A percentile compares a stretch with the other conserved stretches of the same genome.
These are phyloP conservation scores for Candida pseudoglaebosa DNA, from an alignment of 805 yeast species.

Conservation along the genomic window DNA sequence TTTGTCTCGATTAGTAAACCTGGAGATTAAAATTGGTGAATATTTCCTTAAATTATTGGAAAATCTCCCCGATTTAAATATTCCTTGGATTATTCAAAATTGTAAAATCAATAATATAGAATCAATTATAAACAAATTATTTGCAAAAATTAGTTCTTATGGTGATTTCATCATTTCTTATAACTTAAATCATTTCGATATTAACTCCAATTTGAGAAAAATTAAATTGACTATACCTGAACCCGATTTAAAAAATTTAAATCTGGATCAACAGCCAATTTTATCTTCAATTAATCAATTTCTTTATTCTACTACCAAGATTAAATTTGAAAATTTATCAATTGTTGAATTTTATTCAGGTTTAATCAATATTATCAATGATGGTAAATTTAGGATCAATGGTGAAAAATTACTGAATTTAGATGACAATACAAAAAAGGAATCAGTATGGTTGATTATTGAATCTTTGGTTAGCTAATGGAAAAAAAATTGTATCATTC, in stretches of 20 bases:
- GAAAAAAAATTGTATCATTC: too few relatives aligned
- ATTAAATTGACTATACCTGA: slow-evolving; percentile 20
- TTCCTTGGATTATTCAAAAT: slow-evolving; percentile 10
- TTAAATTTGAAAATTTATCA: slow-evolving; percentile 18
- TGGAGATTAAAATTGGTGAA: background rate
- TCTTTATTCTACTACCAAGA: slow-evolving; percentile 16
- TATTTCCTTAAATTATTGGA: slow-evolving; percentile 8
- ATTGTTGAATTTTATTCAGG: slow-evolving; percentile 17
- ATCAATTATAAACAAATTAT: slow-evolving; percentile 8
- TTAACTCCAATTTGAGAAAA: slow-evolving; percentile 16
- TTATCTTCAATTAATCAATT: slow-evolving; percentile 16
- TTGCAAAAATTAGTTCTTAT: slow-evolving; percentile 7
- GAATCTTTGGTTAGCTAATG: slow-evolving; percentile 7
- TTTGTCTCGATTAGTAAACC: slow-evolving; percentile 4
- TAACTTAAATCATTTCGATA: slow-evolving; percentile 4
- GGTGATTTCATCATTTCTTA: background rate
- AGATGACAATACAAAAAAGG: background rate
- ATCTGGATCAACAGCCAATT: slow-evolving; percentile 8
- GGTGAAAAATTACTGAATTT: slow-evolving; percentile 2
- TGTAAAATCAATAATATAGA: slow-evolving; percentile 4
- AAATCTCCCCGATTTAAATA: slow-evolving; percentile 7
- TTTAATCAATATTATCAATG: slow-evolving; percentile 17
- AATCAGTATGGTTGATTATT: slow-evolving; percentile 8
- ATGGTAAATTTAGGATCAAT: slow-evolving; percentile 20
- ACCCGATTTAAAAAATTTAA: slow-evolving; percentile 12